phyloP scores from a whole-genome alignment of 1,284 basidiomycete genomes.

The Cutaneotrichosporon curvatum region DNA sequence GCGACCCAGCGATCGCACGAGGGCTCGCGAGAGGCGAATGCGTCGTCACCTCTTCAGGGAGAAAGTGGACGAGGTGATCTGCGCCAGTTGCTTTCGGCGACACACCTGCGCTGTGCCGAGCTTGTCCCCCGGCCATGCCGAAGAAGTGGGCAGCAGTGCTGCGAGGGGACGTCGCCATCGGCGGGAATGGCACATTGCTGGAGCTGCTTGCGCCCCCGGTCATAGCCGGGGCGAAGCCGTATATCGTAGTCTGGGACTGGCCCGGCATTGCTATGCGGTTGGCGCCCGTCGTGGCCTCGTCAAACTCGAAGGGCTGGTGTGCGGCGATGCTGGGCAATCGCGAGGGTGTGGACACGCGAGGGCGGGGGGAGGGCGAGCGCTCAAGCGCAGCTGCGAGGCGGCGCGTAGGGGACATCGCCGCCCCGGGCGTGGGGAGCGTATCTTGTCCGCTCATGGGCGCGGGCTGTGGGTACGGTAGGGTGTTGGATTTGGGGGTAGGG shows the following conservation, averaged over 20 bases:
- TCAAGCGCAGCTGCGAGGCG: not conserved
- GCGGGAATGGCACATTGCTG: too few species aligned
- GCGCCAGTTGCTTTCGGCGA: too few species aligned
- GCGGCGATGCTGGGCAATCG: slow-evolving; percentile 4
- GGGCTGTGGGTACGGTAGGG: too few species aligned
- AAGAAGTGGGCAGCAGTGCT: too few species aligned
- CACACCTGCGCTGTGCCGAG: too few species aligned
- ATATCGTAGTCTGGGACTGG: slow-evolving; percentile 1
- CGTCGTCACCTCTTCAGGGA: not conserved
- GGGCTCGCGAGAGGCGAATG: slow-evolving; percentile 3
- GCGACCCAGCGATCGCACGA: slow-evolving; percentile 19
- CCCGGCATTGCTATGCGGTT: not conserved
- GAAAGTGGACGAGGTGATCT: too few species aligned
- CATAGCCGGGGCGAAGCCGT: slow-evolving; percentile 1
- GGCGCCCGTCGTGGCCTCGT: not conserved
- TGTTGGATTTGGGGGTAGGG: too few species aligned
- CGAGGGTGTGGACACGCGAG: not conserved
- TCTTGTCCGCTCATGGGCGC: not conserved
- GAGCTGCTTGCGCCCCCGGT: too few species aligned
- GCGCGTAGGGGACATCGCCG: slow-evolving; percentile 2
- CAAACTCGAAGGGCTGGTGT: slow-evolving; percentile 2
- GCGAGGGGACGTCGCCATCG: not conserved
- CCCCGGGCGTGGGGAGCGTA: not conserved
- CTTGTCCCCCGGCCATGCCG: too few species aligned
- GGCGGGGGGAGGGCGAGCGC: slow-evolving; percentile 5